These are phyloP conservation scores for Saururus chinensis DNA, from an alignment of 164 flowering plant genomes.

Conservation along the genomic window DNA sequence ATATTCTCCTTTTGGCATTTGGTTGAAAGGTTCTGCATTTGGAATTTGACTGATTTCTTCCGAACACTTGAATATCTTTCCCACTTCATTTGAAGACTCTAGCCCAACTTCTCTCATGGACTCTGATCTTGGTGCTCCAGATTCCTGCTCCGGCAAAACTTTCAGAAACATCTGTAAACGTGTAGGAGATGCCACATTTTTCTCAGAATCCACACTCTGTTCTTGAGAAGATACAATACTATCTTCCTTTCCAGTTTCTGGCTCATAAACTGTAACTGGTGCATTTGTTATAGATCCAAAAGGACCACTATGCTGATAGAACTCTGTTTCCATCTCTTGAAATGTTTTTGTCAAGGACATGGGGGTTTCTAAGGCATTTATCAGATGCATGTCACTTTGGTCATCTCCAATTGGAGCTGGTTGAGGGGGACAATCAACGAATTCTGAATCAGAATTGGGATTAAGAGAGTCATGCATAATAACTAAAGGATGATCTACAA, in stretches of 20 bases:
- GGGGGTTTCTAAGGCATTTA: conserved; percentile 1
- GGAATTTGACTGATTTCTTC: background rate
- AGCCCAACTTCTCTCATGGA: background rate
- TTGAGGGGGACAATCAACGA: conserved; percentile 3
- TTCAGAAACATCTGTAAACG: background rate
- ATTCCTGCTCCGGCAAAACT: background rate
- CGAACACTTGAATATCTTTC: background rate
- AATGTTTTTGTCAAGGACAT: conserved; percentile 1
- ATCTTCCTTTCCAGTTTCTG: background rate
- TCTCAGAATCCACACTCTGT: background rate
- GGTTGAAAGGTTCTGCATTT: background rate
- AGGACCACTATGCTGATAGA: background rate
- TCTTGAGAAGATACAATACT: background rate
- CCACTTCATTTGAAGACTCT: background rate
- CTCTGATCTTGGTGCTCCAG: background rate
- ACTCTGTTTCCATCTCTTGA: conserved; percentile 2
- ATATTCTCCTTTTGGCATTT: background rate
- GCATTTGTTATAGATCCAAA: background rate
- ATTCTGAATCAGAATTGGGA: conserved; percentile 4
- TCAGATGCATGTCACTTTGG: conserved; percentile 2
- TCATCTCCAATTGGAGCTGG: background rate
- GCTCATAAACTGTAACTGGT: background rate
- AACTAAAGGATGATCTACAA: background rate
- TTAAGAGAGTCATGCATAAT: background rate
- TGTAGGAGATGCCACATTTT: background rate